Evolutionary conservation across 306 rosid genomes (phyloP).

Genomic region (Pyrus pyrifolia): DNA sequence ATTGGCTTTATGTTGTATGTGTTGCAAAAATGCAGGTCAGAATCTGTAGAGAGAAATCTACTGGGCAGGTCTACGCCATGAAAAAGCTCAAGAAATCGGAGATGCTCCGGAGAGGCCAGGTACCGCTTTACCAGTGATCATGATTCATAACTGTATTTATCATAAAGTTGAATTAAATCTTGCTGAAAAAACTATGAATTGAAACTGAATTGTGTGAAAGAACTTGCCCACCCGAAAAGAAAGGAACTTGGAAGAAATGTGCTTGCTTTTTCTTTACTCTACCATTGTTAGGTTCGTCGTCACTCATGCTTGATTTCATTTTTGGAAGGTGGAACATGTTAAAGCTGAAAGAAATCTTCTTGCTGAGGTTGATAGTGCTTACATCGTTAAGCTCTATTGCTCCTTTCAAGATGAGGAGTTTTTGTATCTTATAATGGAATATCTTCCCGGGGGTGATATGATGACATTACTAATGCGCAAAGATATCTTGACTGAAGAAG

Average conservation of each 20-base stretch:
- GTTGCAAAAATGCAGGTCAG: slow-evolving; percentile 53
- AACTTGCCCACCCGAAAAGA: not conserved
- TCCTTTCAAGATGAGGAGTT: slow-evolving; percentile 85
- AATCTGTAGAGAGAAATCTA: slow-evolving; percentile 68
- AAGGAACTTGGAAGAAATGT: not conserved
- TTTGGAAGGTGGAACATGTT: slow-evolving; percentile 82
- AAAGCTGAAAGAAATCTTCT: slow-evolving; percentile 89
- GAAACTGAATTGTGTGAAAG: not conserved
- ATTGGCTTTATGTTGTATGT: not conserved
- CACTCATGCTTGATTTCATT: not conserved
- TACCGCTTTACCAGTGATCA: slow-evolving; percentile 2
- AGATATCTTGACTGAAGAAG: slow-evolving; percentile 70
- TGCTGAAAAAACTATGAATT: not conserved
- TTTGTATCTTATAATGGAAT: slow-evolving; percentile 88
- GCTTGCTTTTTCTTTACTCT: not conserved
- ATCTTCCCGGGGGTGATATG: slow-evolving; percentile 93
- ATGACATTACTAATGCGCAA: slow-evolving; percentile 87
- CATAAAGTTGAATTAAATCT: not conserved
- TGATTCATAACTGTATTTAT: not conserved
- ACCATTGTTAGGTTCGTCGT: not conserved
- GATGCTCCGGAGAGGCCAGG: slow-evolving; percentile 92
- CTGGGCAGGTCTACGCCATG: slow-evolving; percentile 85
- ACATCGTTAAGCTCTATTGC: slow-evolving; percentile 80
- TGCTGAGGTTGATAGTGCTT: slow-evolving; percentile 84
- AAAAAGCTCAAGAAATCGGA: slow-evolving; percentile 88